Percentiles rank a stretch among this genome's conserved stretches.
Evolutionary conservation across 371 early-diverging fungal genomes (phyloP).

Genomic region (Apophysomyces elegans): DNA sequence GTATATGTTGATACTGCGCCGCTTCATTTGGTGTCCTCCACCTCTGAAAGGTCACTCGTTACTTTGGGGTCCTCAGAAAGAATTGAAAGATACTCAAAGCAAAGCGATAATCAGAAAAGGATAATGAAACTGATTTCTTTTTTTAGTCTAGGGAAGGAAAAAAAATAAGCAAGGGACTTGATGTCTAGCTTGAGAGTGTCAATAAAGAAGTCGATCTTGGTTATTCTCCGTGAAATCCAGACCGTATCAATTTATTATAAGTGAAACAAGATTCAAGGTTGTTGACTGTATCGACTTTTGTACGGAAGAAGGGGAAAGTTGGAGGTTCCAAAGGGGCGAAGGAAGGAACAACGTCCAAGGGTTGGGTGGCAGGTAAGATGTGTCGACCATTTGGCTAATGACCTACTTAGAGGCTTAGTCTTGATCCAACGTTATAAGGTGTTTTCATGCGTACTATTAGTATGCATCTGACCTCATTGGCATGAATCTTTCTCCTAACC

Average conservation of each 20-base stretch:
- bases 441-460: no score
- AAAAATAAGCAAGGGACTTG: not conserved
- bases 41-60: no score
- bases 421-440: no score
- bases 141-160: not conserved
- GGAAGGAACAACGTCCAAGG: not conserved
- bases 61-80: no score
- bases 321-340: not conserved
- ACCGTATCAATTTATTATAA: not conserved
- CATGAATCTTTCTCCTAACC: not conserved
- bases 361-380: not conserved
- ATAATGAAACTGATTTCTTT: no score
- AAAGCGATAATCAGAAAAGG: no score
- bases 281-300: not conserved
- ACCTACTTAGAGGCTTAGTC: no score
- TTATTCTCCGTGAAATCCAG: not conserved
- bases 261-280: not conserved
- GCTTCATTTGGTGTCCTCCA: no score
- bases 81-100: no score
- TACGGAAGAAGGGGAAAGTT: not conserved
- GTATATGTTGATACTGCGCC: no score
- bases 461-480: slow-evolving; percentile 1
- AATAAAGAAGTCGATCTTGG: not conserved
- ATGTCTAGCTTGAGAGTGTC: not conserved
- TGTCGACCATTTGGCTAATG: no score